Base-by-base conservation (phyloP, 495 filamentous ascomycete species). In the Aspergillus sparsus region DNA sequence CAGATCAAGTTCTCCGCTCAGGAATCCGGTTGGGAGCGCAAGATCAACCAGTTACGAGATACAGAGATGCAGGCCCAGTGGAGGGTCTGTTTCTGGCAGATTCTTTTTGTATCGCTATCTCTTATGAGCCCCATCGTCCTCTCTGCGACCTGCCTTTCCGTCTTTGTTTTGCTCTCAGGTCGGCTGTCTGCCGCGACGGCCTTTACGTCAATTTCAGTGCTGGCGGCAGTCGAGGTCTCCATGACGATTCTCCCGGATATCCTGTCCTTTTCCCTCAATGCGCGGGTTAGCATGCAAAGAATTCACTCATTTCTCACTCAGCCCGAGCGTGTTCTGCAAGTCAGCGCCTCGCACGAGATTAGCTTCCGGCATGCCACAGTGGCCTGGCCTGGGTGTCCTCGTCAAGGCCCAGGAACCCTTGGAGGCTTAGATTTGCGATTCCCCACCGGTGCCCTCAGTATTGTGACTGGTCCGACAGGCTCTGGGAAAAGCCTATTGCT, bases 1-100 rank as follows among this genome's bases (percentile, higher is more conserved):
- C 91, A 95, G 68, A 90, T 96, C 69, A 96, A 96, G 64, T 93
- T 96, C 63, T 89, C 89, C 0, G 91, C 90, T 10, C 70, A 91
- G 15, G 91, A 96, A 67, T 69, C 76, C 12, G 83, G 89, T 60
- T 96, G 91, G 91, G 82, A 93, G 71, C 73, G 79, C n/a, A 87
- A 85, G 55, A 91, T 96, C 55, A 69, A 74, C 15, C 76, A 77
- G 7, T 82, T 84, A 27, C 81, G 91, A 64, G 80, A 83, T 11
- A 78, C 79, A 27, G 91, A 96, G 65, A 82, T 96, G 0, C 56
- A 62, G 0, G 82, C 81, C 2, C 77, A 89, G 39, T 89, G 89
- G 85, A 79, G 72, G 77, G 85, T 71, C 0, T 93, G 90, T 59
- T 68, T 78, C 57, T 79, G 78, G 46, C 89, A 88, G 60, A 75